Conservation (phyloP, 2,329 filamentous ascomycete genomes). For the Fusarium vanettenii region DNA sequence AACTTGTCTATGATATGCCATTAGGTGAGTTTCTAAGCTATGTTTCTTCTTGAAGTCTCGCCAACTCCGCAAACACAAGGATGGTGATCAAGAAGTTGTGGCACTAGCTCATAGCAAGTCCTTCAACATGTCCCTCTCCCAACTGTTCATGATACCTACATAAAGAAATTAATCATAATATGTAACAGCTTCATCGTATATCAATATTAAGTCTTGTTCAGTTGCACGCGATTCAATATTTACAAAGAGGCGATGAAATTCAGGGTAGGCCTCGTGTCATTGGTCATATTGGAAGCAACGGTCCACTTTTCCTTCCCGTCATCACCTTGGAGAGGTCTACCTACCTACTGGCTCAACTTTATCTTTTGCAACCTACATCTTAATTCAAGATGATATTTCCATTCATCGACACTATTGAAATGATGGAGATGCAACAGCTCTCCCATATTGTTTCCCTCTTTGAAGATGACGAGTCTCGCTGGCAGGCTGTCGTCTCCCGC, state of each 20-base stretch:
- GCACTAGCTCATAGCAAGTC: neutral
- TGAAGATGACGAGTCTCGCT: slow-evolving; percentile 48
- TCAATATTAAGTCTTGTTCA: neutral
- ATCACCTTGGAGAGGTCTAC: neutral
- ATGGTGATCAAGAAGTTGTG: neutral
- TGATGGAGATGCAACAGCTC: neutral
- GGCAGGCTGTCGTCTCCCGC: slow-evolving; percentile 51
- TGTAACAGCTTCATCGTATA: neutral
- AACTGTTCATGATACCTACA: accelerated
- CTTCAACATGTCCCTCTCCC: neutral
- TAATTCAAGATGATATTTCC: neutral
- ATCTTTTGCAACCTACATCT: neutral
- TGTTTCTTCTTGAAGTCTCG: neutral
- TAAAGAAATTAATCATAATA: neutral
- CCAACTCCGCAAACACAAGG: neutral
- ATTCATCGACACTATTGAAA: neutral
- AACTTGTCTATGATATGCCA: neutral
- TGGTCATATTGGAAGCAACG: slow-evolving; percentile 49
- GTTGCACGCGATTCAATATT: neutral
- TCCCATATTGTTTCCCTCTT: slow-evolving; percentile 29
- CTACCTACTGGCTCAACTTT: neutral
- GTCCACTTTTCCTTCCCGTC: slow-evolving; percentile 20
- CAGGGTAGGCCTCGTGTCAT: slow-evolving; percentile 15
- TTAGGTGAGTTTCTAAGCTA: neutral
- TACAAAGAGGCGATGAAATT: neutral